These are phyloP conservation scores for Ambispora gerdemannii DNA, from an alignment of 192 early-diverging fungal species.

Conservation along the genomic window DNA sequence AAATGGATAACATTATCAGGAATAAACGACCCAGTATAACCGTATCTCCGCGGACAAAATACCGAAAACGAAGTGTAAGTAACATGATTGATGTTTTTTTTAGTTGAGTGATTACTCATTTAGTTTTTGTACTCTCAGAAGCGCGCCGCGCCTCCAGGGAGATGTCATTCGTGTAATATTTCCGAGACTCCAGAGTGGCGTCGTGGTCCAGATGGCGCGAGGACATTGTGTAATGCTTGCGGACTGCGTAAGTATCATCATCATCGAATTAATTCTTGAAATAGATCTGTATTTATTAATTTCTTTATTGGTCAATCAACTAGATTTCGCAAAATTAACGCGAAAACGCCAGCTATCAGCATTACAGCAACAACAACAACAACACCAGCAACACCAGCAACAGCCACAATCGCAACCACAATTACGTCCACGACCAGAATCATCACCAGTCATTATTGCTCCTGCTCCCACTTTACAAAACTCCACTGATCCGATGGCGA, in stretches of 20 bases:
- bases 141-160: slow-evolving; percentile 59
- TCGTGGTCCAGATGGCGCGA: slow-evolving; percentile 82
- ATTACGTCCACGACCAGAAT: neutral
- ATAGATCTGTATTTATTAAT: neutral
- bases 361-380: neutral
- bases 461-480: neutral
- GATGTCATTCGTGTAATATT: slow-evolving; percentile 76
- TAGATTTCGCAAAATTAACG: slow-evolving; percentile 8
- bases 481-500: neutral
- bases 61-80: slow-evolving; percentile 8
- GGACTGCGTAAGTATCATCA: slow-evolving; percentile 69
- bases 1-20: neutral
- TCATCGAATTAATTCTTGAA: neutral
- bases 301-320: neutral
- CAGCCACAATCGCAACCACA: neutral
- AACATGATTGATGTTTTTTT: neutral
- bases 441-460: neutral
- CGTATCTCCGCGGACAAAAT: neutral
- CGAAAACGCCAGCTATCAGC: neutral
- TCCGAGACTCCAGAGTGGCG: slow-evolving; percentile 93
- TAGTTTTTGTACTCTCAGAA: slow-evolving; percentile 28
- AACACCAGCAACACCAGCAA: neutral
- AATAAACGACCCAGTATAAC: neutral
- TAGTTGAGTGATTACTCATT: neutral
- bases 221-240: slow-evolving; percentile 94